Evolutionary conservation across 345 rosid species (phyloP).

Genomic region (Ceriops zippeliana): DNA sequence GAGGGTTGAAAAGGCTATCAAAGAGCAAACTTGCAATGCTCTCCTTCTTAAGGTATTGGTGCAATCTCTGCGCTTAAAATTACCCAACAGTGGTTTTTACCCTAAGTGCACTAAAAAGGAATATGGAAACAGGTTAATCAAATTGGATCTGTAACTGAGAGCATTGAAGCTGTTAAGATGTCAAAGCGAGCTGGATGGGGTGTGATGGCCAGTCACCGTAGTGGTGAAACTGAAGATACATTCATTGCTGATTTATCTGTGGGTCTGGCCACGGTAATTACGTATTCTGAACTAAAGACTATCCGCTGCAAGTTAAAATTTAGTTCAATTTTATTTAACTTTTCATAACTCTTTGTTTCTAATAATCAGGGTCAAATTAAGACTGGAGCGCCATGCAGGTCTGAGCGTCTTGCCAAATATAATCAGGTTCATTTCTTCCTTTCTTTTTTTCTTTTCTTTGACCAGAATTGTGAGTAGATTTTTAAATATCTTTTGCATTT

Average conservation of each 20-base stretch:
- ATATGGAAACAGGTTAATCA: conserved; percentile 42
- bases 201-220: conserved; percentile 54
- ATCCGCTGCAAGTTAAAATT: neutral
- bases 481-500: neutral
- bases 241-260: conserved; percentile 57
- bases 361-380: conserved; percentile 57
- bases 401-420: conserved; percentile 70
- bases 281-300: neutral
- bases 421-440: conserved; percentile 42
- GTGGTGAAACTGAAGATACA: conserved; percentile 62
- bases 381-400: conserved; percentile 71
- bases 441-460: neutral
- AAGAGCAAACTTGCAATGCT: conserved; percentile 50
- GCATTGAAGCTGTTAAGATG: conserved; percentile 55
- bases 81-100: neutral
- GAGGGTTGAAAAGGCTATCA: conserved; percentile 60
- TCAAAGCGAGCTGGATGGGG: conserved; percentile 55
- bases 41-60: conserved; percentile 48
- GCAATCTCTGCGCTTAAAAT: neutral
- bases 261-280: conserved; percentile 49
- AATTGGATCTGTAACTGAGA: conserved; percentile 54
- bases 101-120: neutral
- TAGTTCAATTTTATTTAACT: neutral
- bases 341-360: neutral
- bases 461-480: neutral